Percentiles rank a stretch among this genome's conserved stretches.
These are phyloP conservation scores for Penicillium concentricum DNA, from an alignment of 2,329 filamentous ascomycete genomes.

Conservation along the genomic window DNA sequence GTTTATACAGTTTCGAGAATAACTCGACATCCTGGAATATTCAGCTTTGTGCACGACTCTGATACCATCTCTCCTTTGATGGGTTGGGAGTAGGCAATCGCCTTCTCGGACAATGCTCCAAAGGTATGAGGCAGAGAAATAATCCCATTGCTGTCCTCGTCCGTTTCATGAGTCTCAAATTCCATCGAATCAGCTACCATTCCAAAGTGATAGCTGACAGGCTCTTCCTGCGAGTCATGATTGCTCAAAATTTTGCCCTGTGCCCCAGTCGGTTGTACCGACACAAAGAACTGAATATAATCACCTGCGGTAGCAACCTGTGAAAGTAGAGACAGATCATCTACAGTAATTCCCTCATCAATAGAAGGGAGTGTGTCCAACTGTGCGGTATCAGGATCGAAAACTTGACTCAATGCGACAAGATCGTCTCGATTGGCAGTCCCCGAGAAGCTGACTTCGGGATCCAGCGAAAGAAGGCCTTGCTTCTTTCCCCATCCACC, in stretches of 20 bases:
- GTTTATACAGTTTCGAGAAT: constrained; percentile 11
- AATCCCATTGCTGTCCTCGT: constrained; percentile 16
- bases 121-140: constrained; percentile 32
- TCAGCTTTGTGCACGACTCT: constrained; percentile 33
- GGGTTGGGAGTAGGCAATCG: constrained; percentile 35
- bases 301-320: constrained; percentile 40
- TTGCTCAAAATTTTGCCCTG: background rate
- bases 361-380: constrained; percentile 21
- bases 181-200: constrained; percentile 31
- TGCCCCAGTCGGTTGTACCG: constrained; percentile 22
- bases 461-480: constrained; percentile 44
- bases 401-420: constrained; percentile 25
- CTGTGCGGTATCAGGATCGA: constrained; percentile 13
- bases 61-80: constrained; percentile 2
- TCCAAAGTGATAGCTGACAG: constrained; percentile 33
- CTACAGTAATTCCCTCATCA: constrained; percentile 23
- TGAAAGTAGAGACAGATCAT: constrained; percentile 39
- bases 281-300: constrained; percentile 44
- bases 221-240: background rate
- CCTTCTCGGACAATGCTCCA: constrained; percentile 42
- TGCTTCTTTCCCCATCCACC: constrained; percentile 49
- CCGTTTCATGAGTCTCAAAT: background rate
- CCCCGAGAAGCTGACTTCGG: constrained; percentile 35
- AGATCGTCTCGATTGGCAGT: constrained; percentile 15
- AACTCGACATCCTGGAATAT: constrained; percentile 36